Conservation (phyloP, 2,329 filamentous ascomycete species). For the Hansfordia pulvinata region DNA sequence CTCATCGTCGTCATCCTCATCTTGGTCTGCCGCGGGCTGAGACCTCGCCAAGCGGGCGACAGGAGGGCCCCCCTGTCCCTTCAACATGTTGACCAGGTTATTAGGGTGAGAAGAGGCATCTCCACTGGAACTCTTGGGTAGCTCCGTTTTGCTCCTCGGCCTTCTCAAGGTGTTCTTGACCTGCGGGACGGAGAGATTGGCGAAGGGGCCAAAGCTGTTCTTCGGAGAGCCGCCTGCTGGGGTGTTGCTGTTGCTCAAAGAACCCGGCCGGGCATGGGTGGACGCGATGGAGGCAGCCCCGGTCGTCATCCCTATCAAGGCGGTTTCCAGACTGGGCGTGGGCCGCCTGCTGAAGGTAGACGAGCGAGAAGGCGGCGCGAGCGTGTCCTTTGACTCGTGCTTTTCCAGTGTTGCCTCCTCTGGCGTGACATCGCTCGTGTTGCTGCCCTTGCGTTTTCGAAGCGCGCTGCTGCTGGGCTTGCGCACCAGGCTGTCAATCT, state of each 20-base stretch:
- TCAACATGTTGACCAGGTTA: conserved; percentile 33
- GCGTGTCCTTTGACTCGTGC: conserved; percentile 29
- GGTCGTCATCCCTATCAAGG: conserved; percentile 39
- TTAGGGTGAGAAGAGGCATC: conserved; percentile 25
- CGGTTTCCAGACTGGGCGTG: conserved; percentile 44
- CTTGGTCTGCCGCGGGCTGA: conserved; percentile 30
- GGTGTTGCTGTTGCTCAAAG: conserved; percentile 39
- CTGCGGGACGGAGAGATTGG: conserved; percentile 22
- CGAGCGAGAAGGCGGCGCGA: conserved; percentile 36
- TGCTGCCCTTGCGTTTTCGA: conserved; percentile 8
- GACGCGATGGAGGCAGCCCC: conserved; percentile 41
- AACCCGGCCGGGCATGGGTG: conserved; percentile 43
- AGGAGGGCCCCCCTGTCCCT: conserved; percentile 37
- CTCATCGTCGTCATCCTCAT: conserved; percentile 49
- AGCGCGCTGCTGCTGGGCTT: conserved; percentile 31
- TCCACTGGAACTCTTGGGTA: conserved; percentile 23
- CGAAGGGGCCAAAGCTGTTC: conserved; percentile 29
- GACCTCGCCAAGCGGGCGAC: conserved; percentile 31
- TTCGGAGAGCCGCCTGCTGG: conserved; percentile 45
- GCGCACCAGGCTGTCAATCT: conserved; percentile 33
- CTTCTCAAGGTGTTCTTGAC: conserved; percentile 36
- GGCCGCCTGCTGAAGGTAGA: conserved; percentile 33
- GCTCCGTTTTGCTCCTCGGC: conserved; percentile 40
- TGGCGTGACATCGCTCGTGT: conserved; percentile 3
- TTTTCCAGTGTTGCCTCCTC: conserved; percentile 11